Evolutionary conservation across 1,284 basidiomycete genomes (phyloP), one percentile per base, ranked within the genome.

Genomic region (Puccinia coronata): DNA sequence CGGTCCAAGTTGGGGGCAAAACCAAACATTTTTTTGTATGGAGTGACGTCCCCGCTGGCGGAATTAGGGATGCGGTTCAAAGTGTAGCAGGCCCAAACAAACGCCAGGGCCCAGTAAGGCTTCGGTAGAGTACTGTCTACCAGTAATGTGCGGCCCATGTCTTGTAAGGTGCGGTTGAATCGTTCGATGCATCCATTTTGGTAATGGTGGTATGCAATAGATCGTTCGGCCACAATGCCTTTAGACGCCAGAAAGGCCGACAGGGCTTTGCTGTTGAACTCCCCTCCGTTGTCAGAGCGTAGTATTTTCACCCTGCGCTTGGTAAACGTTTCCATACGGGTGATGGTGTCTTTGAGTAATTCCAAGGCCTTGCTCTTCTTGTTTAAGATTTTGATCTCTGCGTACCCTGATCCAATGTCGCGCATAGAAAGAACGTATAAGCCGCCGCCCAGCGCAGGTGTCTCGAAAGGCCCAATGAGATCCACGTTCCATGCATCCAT

Each of bases 1-100:
- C 23, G 47, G 49, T 78, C 65, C 25, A 67, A 14, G 41, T 51
- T 31, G 12, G 75, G 75, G 23, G 65, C 47, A 2, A 18, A 11
- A 1, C 36, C n/a, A 34, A 78, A 70, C 8, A 78, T 28, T 11
- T 5, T 11, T 53, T 78, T 65, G 39, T 31, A 53, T 41, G 76
- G 76, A 25, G 63, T 70, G 1, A 36, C 28, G 5, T 28, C n/a
- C 5, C 65, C 47, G 14, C 43, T 69, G 8, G 36, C 31, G 39
- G 14, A 16, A 41, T 78, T 78, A 5, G 76, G 76, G 8, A 78
- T 36, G 2, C 61, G 28, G n/a, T 78, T 78, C 5, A 51, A 65
- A 2, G 28, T 59, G 28, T 34, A 31, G n/a, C 57, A 59, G 25
- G 57, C 57, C 28, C 28, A 59, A 5, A 34, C 4, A 16, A 59